These are phyloP conservation scores for Fusarium nisikadoi DNA, from an alignment of 2,329 filamentous ascomycete genomes.

Conservation along the genomic window DNA sequence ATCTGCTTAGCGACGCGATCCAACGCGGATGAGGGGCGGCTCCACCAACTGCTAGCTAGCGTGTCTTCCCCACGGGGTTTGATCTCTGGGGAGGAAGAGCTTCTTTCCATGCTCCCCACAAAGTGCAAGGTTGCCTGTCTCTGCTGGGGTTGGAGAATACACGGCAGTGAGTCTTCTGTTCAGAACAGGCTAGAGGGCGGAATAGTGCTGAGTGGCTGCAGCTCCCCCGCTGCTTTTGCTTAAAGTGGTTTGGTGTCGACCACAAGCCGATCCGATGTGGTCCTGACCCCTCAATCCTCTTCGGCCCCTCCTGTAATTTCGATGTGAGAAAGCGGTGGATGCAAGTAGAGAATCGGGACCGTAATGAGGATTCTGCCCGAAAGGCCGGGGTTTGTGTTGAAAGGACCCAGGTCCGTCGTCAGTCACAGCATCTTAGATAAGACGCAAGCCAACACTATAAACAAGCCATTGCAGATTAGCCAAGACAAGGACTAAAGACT, in stretches of 20 bases:
- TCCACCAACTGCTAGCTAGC: neutral
- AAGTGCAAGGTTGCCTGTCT: neutral
- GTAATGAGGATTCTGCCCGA: neutral
- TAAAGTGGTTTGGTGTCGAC: neutral
- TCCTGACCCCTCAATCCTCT: neutral
- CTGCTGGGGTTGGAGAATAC: neutral
- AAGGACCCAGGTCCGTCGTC: rapidly evolving
- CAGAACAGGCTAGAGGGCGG: neutral
- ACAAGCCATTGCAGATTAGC: neutral
- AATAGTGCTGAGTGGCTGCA: neutral
- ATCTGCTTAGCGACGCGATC: neutral
- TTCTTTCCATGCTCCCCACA: neutral
- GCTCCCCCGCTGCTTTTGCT: neutral
- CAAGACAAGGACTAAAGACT: rapidly evolving
- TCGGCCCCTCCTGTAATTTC: neutral
- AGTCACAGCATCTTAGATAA: neutral
- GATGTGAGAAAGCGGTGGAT: neutral
- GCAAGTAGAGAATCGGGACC: neutral
- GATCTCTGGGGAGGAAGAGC: neutral
- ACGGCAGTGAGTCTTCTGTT: neutral
- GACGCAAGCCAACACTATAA: neutral
- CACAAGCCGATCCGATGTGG: neutral
- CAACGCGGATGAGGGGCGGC: neutral
- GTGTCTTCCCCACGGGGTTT: neutral
- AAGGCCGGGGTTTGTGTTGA: neutral